A percentile compares a stretch with the other conserved stretches of the same genome.
phyloP scores from a whole-genome alignment of 257 asterid genomes.

The Fraxinus cuspidata region DNA sequence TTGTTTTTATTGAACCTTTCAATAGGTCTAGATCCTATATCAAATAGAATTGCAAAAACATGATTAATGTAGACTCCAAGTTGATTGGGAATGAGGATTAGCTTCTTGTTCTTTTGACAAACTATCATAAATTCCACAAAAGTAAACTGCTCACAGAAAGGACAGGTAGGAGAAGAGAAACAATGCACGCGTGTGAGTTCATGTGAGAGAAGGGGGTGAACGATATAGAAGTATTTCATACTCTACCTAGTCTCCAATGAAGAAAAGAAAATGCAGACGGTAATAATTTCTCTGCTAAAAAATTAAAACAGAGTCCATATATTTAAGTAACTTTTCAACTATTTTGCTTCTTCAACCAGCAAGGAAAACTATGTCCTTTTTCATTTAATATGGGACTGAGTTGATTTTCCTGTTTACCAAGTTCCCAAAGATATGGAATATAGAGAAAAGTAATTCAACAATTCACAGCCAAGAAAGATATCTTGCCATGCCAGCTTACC shows the following conservation, averaged over 20 bases:
- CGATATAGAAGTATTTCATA: background rate
- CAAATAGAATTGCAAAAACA: background rate
- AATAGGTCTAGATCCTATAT: background rate
- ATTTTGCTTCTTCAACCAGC: background rate
- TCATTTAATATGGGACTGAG: background rate
- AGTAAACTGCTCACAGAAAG: background rate
- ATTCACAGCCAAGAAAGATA: background rate
- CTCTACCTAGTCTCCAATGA: background rate
- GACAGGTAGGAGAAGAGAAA: background rate
- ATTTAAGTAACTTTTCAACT: background rate
- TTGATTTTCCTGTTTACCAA: background rate
- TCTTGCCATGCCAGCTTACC: conserved; percentile 49
- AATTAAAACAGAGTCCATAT: background rate
- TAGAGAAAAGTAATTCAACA: background rate
- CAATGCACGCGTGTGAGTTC: background rate
- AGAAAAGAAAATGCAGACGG: background rate
- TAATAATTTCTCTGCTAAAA: background rate
- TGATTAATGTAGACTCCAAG: background rate
- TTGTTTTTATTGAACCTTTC: background rate
- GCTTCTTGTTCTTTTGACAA: background rate
- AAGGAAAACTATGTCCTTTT: background rate
- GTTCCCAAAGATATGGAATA: conserved; percentile 4
- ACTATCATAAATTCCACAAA: background rate
- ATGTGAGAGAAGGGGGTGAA: background rate
- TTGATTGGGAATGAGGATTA: background rate